Evolutionary conservation across 257 asterid species (phyloP).

Genomic region (Solanum piurae): DNA sequence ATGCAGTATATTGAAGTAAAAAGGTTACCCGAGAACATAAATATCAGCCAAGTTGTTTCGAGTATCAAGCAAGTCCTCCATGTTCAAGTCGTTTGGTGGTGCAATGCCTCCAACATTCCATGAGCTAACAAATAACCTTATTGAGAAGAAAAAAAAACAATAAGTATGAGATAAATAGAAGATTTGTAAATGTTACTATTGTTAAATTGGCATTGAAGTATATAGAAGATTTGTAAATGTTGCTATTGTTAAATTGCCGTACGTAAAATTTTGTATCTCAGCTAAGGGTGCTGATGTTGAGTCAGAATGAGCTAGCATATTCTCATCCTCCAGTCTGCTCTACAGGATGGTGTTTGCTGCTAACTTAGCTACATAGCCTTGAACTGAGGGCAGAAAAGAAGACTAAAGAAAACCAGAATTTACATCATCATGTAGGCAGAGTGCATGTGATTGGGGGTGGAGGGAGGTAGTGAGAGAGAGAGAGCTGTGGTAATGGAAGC

Average conservation of each 20-base stretch:
- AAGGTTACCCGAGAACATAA: conserved; percentile 50
- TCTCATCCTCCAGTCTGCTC: conserved; percentile 8
- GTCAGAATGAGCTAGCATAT: neutral
- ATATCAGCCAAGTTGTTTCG: conserved; percentile 40
- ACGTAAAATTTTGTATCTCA: conserved; percentile 10
- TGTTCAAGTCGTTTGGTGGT: conserved; percentile 44
- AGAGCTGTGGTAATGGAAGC: neutral
- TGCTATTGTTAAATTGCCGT: conserved; percentile 5
- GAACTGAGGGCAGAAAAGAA: neutral
- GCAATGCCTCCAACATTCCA: conserved; percentile 63
- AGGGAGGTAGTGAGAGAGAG: neutral
- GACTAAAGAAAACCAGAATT: neutral
- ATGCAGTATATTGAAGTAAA: neutral
- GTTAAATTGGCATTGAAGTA: neutral
- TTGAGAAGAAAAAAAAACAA: neutral
- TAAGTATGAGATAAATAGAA: conserved; percentile 3
- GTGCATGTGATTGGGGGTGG: neutral
- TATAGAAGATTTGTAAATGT: neutral
- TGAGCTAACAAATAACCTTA: conserved; percentile 48
- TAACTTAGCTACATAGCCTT: conserved; percentile 8
- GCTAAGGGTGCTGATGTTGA: conserved; percentile 5
- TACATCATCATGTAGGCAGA: neutral
- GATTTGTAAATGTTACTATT: neutral
- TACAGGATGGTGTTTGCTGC: conserved; percentile 4
- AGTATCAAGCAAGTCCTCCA: conserved; percentile 34